A percentile compares a stretch with the other conserved stretches of the same genome.
These are phyloP conservation scores for Apiotrichum gracile DNA, from an alignment of 1,284 basidiomycete species.

Conservation along the genomic window DNA sequence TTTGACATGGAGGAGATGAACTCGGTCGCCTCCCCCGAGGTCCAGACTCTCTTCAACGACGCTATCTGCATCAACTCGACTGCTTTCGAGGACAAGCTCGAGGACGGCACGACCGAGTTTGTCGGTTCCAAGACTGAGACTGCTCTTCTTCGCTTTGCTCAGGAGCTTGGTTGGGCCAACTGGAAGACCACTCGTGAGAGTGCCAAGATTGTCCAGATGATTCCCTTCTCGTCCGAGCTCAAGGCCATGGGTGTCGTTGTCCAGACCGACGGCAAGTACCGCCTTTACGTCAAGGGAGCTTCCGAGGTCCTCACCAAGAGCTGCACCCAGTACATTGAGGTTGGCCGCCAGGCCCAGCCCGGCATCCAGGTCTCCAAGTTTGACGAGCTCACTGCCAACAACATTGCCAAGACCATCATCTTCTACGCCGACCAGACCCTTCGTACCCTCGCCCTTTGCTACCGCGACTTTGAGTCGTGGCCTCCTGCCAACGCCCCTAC, in stretches of 20 bases:
- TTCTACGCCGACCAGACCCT: slow-evolving; percentile 95
- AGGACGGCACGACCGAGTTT: slow-evolving; percentile 63
- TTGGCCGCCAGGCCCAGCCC: slow-evolving; percentile 37
- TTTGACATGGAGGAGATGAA: slow-evolving; percentile 72
- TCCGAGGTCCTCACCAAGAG: slow-evolving; percentile 81
- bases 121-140: slow-evolving; percentile 96
- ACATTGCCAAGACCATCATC: slow-evolving; percentile 64
- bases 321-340: slow-evolving; percentile 65
- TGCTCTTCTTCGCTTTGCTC: slow-evolving; percentile 83
- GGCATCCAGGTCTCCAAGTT: slow-evolving; percentile 26
- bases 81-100: slow-evolving; percentile 79
- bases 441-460: slow-evolving; percentile 87
- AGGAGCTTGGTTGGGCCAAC: slow-evolving; percentile 73
- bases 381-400: slow-evolving; percentile 28
- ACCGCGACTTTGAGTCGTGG: slow-evolving; percentile 81
- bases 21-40: slow-evolving; percentile 57
- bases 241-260: slow-evolving; percentile 96
- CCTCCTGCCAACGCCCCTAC: slow-evolving; percentile 61
- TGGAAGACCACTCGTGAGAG: slow-evolving; percentile 65
- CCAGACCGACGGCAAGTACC: slow-evolving; percentile 55
- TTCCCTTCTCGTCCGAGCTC: slow-evolving; percentile 90
- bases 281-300: slow-evolving; percentile 87
- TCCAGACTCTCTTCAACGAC: slow-evolving; percentile 71
- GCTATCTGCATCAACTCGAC: slow-evolving; percentile 91
- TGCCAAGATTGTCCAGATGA: slow-evolving; percentile 71